Percentiles rank a stretch among this genome's conserved stretches.
These are phyloP conservation scores for Calycina herbarum DNA, from an alignment of 2,329 filamentous ascomycete genomes.

Conservation along the genomic window DNA sequence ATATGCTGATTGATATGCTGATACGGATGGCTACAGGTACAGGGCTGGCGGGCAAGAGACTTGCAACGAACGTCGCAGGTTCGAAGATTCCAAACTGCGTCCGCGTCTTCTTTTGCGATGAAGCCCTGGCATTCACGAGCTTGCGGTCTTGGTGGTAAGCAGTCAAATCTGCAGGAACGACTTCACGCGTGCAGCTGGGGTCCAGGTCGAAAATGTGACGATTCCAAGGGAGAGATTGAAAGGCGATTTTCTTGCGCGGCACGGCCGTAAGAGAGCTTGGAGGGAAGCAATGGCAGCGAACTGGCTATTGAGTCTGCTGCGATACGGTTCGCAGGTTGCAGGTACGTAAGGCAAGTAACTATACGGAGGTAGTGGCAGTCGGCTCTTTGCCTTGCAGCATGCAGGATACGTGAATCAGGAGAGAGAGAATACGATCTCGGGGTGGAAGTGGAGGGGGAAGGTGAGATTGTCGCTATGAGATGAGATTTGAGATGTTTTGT, in stretches of 20 bases:
- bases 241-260: background rate
- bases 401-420: slow-evolving; percentile 5
- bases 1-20: background rate
- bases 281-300: background rate
- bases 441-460: background rate
- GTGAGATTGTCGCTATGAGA: background rate
- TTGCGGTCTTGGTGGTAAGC: background rate
- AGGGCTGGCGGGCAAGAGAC: background rate
- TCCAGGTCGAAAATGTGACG: background rate
- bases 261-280: background rate
- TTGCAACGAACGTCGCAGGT: background rate
- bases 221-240: background rate
- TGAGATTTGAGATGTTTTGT: background rate
- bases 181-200: background rate
- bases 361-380: background rate
- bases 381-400: slow-evolving; percentile 4
- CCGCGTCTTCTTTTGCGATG: background rate
- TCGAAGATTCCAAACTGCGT: background rate
- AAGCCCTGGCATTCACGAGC: background rate
- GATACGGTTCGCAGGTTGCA: background rate
- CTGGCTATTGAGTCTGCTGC: background rate
- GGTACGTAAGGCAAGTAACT: background rate
- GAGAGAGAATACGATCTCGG: background rate
- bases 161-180: background rate
- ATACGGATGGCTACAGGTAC: background rate